A percentile compares a stretch with the other conserved stretches of the same genome.
These are phyloP conservation scores for Delonix regia DNA, from an alignment of 306 rosid genomes.

Conservation along the genomic window DNA sequence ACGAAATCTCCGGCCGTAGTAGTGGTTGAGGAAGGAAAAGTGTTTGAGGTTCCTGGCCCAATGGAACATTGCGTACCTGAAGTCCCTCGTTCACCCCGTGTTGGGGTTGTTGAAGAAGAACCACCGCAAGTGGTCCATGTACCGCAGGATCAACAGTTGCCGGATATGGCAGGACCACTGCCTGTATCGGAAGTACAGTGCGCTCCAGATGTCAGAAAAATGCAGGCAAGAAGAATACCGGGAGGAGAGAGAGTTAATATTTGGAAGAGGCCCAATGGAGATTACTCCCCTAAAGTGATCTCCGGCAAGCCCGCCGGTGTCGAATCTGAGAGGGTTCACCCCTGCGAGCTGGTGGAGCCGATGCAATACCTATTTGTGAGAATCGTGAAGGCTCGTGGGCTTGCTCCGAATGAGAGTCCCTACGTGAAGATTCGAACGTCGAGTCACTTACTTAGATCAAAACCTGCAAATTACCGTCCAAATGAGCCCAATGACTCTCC, in stretches of 20 bases:
- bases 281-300: conserved; percentile 70
- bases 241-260: conserved; percentile 63
- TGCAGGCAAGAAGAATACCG: conserved; percentile 56
- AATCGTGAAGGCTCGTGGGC: conserved; percentile 77
- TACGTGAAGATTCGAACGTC: conserved; percentile 64
- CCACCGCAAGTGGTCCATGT: conserved; percentile 64
- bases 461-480: conserved; percentile 55
- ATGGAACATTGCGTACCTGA: conserved; percentile 41
- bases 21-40: conserved; percentile 58
- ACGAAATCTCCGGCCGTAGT: conserved; percentile 33
- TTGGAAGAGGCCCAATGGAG: conserved; percentile 61
- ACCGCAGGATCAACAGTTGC: conserved; percentile 44
- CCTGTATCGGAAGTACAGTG: conserved; percentile 47
- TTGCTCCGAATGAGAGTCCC: conserved; percentile 56
- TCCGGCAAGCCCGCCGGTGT: conserved; percentile 37
- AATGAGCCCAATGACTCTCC: conserved; percentile 75
- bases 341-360: conserved; percentile 82
- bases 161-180: conserved; percentile 39
- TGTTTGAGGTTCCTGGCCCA: conserved; percentile 45
- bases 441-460: conserved; percentile 49
- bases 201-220: conserved; percentile 64
- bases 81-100: conserved; percentile 55
- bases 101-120: conserved; percentile 57
- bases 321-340: conserved; percentile 66
- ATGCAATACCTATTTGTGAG: conserved; percentile 81